Evolutionary conservation across 1,284 basidiomycete species (phyloP).

Genomic region (Cutaneotrichosporon sp.): DNA sequence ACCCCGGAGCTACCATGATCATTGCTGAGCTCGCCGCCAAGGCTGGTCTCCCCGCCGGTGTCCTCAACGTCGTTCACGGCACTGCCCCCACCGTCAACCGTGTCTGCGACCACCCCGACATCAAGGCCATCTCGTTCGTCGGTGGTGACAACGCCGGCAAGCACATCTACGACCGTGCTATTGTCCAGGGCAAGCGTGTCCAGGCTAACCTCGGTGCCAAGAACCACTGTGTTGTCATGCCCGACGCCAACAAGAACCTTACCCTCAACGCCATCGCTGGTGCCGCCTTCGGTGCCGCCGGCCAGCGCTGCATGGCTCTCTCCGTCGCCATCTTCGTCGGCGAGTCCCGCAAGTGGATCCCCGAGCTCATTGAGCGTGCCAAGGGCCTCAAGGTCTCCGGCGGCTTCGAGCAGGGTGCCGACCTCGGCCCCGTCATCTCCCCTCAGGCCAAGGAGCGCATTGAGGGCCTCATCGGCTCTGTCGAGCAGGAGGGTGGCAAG

Average conservation of each 20-base stretch:
- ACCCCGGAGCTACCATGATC: constrained; percentile 95
- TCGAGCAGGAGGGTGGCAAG: constrained; percentile 76
- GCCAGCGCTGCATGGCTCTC: constrained; percentile 93
- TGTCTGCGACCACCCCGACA: constrained; percentile 84
- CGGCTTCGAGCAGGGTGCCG: constrained; percentile 81
- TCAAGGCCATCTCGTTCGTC: constrained; percentile 97
- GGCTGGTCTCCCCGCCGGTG: constrained; percentile 67
- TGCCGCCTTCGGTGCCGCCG: constrained; percentile 95
- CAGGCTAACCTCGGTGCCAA: constrained; percentile 92
- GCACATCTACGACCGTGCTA: constrained; percentile 78
- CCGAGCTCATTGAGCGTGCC: constrained; percentile 79
- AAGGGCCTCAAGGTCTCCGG: constrained; percentile 76
- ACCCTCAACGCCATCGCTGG: constrained; percentile 90
- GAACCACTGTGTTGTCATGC: constrained; percentile 93
- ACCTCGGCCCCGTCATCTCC: constrained; percentile 92
- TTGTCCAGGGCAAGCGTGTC: constrained; percentile 72
- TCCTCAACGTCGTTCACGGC: constrained; percentile 86
- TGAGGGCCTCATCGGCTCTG: constrained; percentile 70
- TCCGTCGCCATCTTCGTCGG: constrained; percentile 83
- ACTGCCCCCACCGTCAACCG: constrained; percentile 84
- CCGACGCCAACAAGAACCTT: constrained; percentile 92
- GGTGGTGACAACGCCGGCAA: constrained; percentile 89
- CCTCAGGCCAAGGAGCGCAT: constrained; percentile 77
- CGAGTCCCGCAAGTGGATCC: constrained; percentile 72
- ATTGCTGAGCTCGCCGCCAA: constrained; percentile 88